Percentiles rank a stretch among this genome's conserved stretches.
These are phyloP conservation scores for Mycena epipterygia DNA, from an alignment of 768 basidiomycete species.

Conservation along the genomic window DNA sequence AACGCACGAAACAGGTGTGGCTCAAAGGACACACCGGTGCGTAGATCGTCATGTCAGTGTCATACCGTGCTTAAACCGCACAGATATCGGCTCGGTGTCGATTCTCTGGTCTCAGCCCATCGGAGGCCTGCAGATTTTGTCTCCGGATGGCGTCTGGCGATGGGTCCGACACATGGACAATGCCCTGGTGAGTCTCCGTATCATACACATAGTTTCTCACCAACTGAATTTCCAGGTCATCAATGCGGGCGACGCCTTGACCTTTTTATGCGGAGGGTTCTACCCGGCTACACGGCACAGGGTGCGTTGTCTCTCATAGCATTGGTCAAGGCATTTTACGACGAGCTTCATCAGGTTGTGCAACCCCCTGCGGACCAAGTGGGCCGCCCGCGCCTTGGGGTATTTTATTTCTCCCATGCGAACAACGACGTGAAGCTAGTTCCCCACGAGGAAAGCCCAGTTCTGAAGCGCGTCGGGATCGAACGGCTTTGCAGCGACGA, in stretches of 20 bases:
- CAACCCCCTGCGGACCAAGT: constrained; percentile 64
- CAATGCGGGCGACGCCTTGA: constrained; percentile 63
- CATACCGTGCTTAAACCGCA: neutral
- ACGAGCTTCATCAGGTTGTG: constrained; percentile 49
- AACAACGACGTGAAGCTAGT: constrained; percentile 59
- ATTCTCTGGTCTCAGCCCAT: constrained; percentile 66
- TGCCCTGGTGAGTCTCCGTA: constrained; percentile 52
- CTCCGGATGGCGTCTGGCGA: constrained; percentile 56
- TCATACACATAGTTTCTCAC: neutral
- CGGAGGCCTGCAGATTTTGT: constrained; percentile 59
- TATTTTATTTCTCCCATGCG: constrained; percentile 61
- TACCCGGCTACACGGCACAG: constrained; percentile 64
- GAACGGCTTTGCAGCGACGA: constrained; percentile 48
- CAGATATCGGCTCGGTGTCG: constrained; percentile 61
- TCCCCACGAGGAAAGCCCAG: constrained; percentile 57
- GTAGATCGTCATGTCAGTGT: neutral
- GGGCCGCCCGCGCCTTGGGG: constrained; percentile 57
- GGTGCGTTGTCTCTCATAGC: constrained; percentile 21
- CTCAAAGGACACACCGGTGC: constrained; percentile 64
- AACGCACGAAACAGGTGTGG: constrained; percentile 60
- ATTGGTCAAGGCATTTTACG: neutral
- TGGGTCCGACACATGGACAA: constrained; percentile 64
- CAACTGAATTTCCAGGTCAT: constrained; percentile 47
- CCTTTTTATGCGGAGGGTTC: constrained; percentile 62
- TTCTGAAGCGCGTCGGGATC: constrained; percentile 55